Evolutionary conservation across 31 red algal species (phyloP), one percentile per base, ranked within the genome.

Genomic region (Asparagopsis taxiformis): DNA sequence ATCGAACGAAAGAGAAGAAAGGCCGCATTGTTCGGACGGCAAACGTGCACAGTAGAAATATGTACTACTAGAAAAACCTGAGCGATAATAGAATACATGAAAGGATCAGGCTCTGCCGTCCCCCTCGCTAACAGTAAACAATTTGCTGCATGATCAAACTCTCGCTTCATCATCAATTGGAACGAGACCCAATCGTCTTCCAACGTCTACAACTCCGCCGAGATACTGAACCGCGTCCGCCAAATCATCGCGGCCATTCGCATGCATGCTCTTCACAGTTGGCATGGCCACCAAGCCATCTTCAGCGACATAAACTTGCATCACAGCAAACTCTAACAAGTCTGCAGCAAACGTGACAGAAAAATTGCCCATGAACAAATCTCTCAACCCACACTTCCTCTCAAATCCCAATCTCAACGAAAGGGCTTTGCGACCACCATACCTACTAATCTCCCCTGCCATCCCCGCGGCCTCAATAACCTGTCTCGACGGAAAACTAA

Each of bases 311-410:
- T 51, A 29, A 0, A 66, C 74, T 16, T 34, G 20, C 10, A 44
- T 2, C 36, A 78, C 30, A 29, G 74, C 59, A 36, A 65, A 53
- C 3, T 36, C 49, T 21, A 78, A 44, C 9, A 78, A 15, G 20
- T 78, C 74, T 8, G 74, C 74, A 29, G 74, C 74, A 39, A 78
- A 78, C 23, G 20, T 48, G 2, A 78, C 61, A 5, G 59, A 65
- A 62, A 78, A 65, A 7, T 35, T 28, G 19, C 59, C 74, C 74
- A 78, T 65, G 38, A 62, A 61, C 9, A 78, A 16, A 28, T 61
- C 74, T 31, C 54, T 48, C 10, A 75, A 48, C 11, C 29, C 70
- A n/a, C 39, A 54, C 19, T 55, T 31, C 28, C 56, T 29, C 13
- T 28, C 21, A 78, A 78, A 78, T 13, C 74, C 74, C 2, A 78